Conservation (phyloP, 176 grass and related monocot genomes). For the Zea luxurians region DNA sequence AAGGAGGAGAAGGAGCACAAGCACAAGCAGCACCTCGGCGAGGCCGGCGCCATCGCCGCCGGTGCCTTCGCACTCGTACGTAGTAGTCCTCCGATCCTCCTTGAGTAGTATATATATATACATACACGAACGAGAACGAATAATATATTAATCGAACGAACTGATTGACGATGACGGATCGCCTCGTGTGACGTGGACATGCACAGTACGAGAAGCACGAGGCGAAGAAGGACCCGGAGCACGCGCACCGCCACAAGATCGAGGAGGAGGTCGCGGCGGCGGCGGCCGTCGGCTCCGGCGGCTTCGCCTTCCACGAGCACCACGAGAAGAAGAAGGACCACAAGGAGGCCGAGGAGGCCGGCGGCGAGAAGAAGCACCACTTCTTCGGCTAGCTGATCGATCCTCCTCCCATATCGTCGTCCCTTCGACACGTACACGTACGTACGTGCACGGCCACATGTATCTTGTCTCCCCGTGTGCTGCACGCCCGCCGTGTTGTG, state of each 20-base stretch:
- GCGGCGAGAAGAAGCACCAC: constrained; percentile 59
- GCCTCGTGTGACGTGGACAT: background rate
- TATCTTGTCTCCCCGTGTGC: background rate
- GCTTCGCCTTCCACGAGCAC: constrained; percentile 74
- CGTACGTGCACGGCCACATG: background rate
- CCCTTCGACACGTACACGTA: background rate
- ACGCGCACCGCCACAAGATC: constrained; percentile 64
- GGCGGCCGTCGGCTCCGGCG: constrained; percentile 51
- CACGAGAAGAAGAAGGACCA: constrained; percentile 67
- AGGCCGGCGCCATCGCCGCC: constrained; percentile 45
- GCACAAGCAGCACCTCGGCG: constrained; percentile 67
- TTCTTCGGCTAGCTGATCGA: constrained; percentile 41
- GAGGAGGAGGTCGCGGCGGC: constrained; percentile 65
- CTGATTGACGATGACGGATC: background rate
- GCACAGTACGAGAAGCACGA: constrained; percentile 69
- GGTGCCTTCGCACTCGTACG: constrained; percentile 60
- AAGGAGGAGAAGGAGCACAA: constrained; percentile 77
- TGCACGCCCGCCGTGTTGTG: background rate
- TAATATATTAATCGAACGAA: too few relatives aligned
- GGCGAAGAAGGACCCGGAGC: constrained; percentile 68
- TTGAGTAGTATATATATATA: too few relatives aligned
- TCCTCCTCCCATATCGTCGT: background rate
- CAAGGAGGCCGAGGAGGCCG: constrained; percentile 53
- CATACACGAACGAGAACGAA: too few relatives aligned
- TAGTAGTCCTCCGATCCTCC: too few relatives aligned